These are phyloP conservation scores for Penicillium freii DNA, from an alignment of 2,329 filamentous ascomycete species.

Conservation along the genomic window DNA sequence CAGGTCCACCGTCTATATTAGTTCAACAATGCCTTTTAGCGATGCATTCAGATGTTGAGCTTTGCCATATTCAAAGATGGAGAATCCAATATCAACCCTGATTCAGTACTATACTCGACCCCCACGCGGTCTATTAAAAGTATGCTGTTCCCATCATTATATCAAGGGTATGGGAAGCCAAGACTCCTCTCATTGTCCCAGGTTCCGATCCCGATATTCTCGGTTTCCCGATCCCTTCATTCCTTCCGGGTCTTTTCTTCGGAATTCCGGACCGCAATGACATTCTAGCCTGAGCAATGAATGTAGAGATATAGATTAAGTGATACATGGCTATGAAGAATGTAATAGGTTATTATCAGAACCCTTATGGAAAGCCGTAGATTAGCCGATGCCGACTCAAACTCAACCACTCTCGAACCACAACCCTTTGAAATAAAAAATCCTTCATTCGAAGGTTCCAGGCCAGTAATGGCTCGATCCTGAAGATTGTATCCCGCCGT, in stretches of 20 bases:
- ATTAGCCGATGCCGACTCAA: not conserved
- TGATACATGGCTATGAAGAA: not conserved
- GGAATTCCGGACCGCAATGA: not conserved
- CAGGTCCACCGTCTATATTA: not conserved
- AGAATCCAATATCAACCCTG: not conserved
- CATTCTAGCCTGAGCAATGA: not conserved
- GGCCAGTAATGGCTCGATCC: too few species aligned
- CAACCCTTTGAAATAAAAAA: too few species aligned
- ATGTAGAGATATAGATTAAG: not conserved
- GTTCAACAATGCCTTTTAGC: not conserved
- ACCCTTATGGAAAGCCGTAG: not conserved
- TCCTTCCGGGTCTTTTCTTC: not conserved
- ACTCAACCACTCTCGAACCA: not conserved
- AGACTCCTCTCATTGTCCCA: not conserved
- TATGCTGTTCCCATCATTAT: not conserved
- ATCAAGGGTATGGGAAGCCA: not conserved
- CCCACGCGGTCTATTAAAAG: not conserved
- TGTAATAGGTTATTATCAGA: not conserved
- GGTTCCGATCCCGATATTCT: not conserved
- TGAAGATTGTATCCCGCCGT: too few species aligned
- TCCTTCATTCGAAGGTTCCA: too few species aligned
- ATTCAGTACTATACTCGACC: not conserved
- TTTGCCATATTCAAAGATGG: too few species aligned
- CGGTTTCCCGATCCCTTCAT: constrained; percentile 6
- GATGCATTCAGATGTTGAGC: too few species aligned